Evolutionary conservation across 371 early-diverging fungal genomes (phyloP), one percentile per base, ranked within the genome.

Genomic region (Mucor circinelloides): DNA sequence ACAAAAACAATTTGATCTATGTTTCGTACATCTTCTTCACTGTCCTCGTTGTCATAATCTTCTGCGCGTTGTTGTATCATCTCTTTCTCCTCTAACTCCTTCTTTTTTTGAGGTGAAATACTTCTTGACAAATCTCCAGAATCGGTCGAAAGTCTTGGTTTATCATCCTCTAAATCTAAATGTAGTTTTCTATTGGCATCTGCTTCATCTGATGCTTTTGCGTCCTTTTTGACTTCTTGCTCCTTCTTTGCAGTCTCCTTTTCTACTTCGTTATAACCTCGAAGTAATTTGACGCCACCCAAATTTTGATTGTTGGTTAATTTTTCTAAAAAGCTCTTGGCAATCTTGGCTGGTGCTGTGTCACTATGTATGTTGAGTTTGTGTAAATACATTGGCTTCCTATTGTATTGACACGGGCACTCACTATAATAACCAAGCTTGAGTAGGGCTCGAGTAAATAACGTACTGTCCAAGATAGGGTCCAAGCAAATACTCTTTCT

Each of bases 1-100:
- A 90, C 93, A 55, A 94, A 82, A 0, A 94, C 76, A 9, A 94
- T 65, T 73, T 94, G 95, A 69, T 92, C 86, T 58, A 94, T 87
- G 3, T 74, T 74, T 58, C 93, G 76, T 25, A 88, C 84, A 13
- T 86, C 87, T 59, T 82, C 88, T 56, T 88, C 85, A 15, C 79
- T 80, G 15, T 85, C 84, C 40, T 88, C 87, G 50, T 87, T 83
- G 5, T 81, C 81, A 64, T 85, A 85, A 68, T 90, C 90, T 55
- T 87, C 86, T 21, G 77, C 76, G 55, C 87, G 84, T 34, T 68
- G 73, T 42, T 76, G 30, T 44, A 62, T 79, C 68, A 21, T 70
- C 52, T 73, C 68, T 64, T 74, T 30, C 28, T 73, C 38, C 52
- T 66, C 21, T 56, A 71, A 13, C 40, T 50, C 63, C 38, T 56